Percentiles rank a stretch among this genome's conserved stretches.
These are phyloP conservation scores for Berberis thunbergii DNA, from an alignment of 164 flowering plant genomes.

Conservation along the genomic window DNA sequence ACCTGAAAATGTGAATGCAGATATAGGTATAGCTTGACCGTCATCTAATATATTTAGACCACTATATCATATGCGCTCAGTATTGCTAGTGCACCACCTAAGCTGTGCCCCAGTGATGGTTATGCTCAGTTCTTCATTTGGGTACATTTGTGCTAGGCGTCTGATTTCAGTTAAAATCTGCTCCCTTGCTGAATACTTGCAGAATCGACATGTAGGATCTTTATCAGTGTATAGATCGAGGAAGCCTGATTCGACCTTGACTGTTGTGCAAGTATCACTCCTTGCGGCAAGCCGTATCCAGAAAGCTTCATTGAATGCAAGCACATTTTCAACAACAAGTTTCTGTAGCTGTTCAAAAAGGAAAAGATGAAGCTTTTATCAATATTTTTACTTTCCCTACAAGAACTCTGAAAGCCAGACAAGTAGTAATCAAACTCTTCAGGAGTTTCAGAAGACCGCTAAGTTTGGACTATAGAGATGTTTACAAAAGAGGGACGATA, in stretches of 20 bases:
- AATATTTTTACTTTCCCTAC: no score
- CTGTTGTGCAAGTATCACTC: constrained; percentile 44
- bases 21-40: constrained; percentile 29
- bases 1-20: no score
- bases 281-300: constrained; percentile 63
- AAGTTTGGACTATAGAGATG: no score
- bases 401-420: no score
- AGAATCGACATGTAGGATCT: constrained; percentile 36
- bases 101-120: constrained; percentile 73
- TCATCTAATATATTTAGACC: constrained; percentile 30
- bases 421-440: no score
- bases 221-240: no score
- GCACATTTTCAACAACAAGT: no score
- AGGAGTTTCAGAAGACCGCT: no score
- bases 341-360: no score
- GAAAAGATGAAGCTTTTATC: no score
- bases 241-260: no score
- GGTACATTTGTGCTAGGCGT: constrained; percentile 30
- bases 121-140: constrained; percentile 59
- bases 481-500: no score
- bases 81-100: constrained; percentile 65
- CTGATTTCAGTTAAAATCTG: constrained; percentile 49
- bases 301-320: constrained; percentile 69
- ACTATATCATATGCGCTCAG: constrained; percentile 67
- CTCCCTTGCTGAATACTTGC: constrained; percentile 61